Base-by-base conservation (phyloP, 2,329 filamentous ascomycete species). In the Xylariaceae sp. region DNA sequence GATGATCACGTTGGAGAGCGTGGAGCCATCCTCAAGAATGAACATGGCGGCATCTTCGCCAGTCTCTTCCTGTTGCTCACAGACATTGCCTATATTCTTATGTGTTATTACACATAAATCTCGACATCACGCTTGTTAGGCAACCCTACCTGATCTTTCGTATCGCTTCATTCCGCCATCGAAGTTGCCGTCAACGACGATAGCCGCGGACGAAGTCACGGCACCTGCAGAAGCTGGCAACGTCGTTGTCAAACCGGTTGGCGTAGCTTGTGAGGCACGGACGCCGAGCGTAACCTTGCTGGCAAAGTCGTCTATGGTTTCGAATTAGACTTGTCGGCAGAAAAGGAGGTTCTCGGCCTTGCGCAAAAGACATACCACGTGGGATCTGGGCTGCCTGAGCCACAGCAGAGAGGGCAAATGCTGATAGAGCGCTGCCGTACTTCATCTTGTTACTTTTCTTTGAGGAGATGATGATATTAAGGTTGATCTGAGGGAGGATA, bases 1-100 rank as follows among this genome's bases (percentile, higher is more conserved):
- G 34, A 80, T 80, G 61, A 78, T 78, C 49, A 76, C 77, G 57
- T 80, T 80, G 58, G 71, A 74, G 51, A 80, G 71, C 0, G 74
- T 76, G 7, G 76, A 78, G 1, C 77, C 77, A 0, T 70, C 61
- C 58, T 76, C 70, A 53, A 67, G 62, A 47, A 62, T 54, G 57
- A 68, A 67, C 52, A 68, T 65, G 35, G 67, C 63, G 53, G 67
- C 66, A 0, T 53, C 17, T 45, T 67, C 64, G 11, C 67, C 66
- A 15, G 62, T 64, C 59, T 69, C 65, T 1, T 17, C 51, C 39
- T 68, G 67, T 6, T 62, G 65, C n/a, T 63, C 51, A 58, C 67
- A 69, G 13, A 51, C 57, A 2, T 61, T 61, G 45, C 61, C 65
- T 53, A 4, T 58, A 37, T 15, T n/a, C 34, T 15, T 39, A 41